A percentile compares a stretch with the other conserved stretches of the same genome.
These are phyloP conservation scores for Coemansia sp. DNA, from an alignment of 192 early-diverging fungal genomes.

Conservation along the genomic window DNA sequence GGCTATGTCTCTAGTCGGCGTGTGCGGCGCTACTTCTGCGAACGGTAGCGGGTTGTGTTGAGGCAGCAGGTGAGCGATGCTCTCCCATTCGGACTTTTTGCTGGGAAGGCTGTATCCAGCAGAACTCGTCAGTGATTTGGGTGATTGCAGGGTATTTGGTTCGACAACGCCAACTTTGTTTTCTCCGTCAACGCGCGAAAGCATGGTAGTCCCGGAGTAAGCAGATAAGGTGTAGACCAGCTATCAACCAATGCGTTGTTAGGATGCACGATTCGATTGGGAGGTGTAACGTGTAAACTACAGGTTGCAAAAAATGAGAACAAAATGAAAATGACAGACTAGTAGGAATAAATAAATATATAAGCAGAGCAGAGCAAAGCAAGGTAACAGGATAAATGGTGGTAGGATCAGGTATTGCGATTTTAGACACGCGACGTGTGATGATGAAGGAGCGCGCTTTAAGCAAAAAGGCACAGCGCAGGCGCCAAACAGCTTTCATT, in stretches of 20 bases:
- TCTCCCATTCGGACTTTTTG: not conserved
- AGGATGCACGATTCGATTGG: not conserved
- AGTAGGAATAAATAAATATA: not conserved
- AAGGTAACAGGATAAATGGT: not conserved
- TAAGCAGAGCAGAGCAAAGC: not conserved
- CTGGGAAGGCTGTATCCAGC: not conserved
- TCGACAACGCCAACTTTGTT: conserved; percentile 3
- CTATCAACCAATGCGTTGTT: not conserved
- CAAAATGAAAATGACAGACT: not conserved
- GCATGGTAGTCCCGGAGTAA: not conserved
- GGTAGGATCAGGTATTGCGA: not conserved
- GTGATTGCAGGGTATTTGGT: not conserved
- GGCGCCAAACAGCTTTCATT: not conserved
- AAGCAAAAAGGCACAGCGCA: not conserved
- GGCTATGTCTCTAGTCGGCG: not conserved
- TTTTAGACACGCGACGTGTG: not conserved
- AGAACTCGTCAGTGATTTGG: not conserved
- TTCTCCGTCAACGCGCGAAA: not conserved
- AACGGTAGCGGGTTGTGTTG: not conserved
- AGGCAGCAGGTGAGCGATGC: not conserved
- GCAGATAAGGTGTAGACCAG: not conserved
- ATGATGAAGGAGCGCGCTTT: not conserved
- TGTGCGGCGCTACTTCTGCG: not conserved
- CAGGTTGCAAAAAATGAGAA: not conserved
- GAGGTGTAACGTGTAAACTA: not conserved